Evolutionary conservation across 345 rosid genomes (phyloP).

Genomic region (Kernera saxatilis): DNA sequence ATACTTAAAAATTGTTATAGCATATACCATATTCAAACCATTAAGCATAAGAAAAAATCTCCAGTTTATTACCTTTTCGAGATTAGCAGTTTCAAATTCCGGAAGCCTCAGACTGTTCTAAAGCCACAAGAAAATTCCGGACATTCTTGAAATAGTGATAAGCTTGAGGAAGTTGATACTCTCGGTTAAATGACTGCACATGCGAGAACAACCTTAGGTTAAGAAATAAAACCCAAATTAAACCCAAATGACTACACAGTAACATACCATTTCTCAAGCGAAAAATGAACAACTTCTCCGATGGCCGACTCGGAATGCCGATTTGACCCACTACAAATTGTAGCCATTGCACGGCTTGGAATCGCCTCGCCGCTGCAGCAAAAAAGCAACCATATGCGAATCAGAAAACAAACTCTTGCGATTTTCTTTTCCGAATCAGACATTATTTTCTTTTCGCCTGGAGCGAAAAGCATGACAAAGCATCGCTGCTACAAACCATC

Average conservation of each 20-base stretch:
- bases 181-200: constrained; percentile 44
- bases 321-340: constrained; percentile 60
- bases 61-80: constrained; percentile 59
- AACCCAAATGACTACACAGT: constrained; percentile 24
- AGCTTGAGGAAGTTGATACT: constrained; percentile 66
- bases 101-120: constrained; percentile 75
- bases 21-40: not conserved
- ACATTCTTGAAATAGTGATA: constrained; percentile 94
- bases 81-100: constrained; percentile 92
- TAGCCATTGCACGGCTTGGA: constrained; percentile 73
- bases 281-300: constrained; percentile 83
- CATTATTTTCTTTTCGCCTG: too few species aligned
- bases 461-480: too few species aligned
- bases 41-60: not conserved
- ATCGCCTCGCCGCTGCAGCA: constrained; percentile 66
- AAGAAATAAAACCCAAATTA: not conserved
- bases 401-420: not conserved
- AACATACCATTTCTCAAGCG: constrained; percentile 84
- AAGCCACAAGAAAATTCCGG: constrained; percentile 74
- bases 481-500: too few species aligned
- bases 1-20: not conserved
- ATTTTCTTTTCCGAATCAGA: not conserved
- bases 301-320: constrained; percentile 51
- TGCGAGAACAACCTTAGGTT: constrained; percentile 57
- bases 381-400: not conserved